Evolutionary conservation across 2,329 filamentous ascomycete genomes (phyloP).

Genomic region (Exserohilum rostratum): DNA sequence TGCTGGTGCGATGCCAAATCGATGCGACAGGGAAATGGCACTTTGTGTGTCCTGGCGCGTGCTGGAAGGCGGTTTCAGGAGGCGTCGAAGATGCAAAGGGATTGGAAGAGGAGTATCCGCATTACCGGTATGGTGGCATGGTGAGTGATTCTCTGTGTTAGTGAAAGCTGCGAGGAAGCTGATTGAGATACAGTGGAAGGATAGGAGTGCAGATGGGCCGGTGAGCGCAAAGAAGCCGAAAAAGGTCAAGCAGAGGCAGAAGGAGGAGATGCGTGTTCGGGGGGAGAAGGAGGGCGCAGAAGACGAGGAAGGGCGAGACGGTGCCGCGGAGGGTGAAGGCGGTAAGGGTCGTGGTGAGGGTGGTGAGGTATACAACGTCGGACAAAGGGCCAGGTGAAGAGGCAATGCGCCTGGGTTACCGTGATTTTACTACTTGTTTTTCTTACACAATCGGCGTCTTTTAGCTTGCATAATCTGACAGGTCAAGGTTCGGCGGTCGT

Average conservation of each 20-base stretch:
- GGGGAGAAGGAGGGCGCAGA: not conserved
- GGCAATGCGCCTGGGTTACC: too few relatives aligned
- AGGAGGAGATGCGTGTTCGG: slow-evolving; percentile 13
- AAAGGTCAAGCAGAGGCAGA: slow-evolving; percentile 46
- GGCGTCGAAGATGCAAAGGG: slow-evolving; percentile 50
- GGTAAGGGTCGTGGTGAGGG: not conserved
- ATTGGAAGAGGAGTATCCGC: slow-evolving; percentile 20
- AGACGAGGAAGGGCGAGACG: not conserved
- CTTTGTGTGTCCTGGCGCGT: slow-evolving; percentile 52
- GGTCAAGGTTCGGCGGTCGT: not conserved
- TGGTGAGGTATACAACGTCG: too few relatives aligned
- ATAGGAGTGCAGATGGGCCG: slow-evolving; percentile 48
- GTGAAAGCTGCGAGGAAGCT: not conserved
- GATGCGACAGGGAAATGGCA: slow-evolving; percentile 50
- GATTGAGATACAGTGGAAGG: slow-evolving; percentile 47
- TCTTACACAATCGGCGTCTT: not conserved
- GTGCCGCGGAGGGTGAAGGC: not conserved
- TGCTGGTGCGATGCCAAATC: slow-evolving; percentile 54
- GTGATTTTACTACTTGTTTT: not conserved
- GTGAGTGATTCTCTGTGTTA: slow-evolving; percentile 20
- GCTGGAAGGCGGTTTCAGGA: slow-evolving; percentile 53
- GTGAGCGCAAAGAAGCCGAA: slow-evolving; percentile 52
- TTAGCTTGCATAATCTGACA: not conserved
- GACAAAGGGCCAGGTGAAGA: too few relatives aligned
- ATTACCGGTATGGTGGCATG: slow-evolving; percentile 42